Percentiles rank a stretch among this genome's conserved stretches.
phyloP scores from a whole-genome alignment of 2,329 filamentous ascomycete species.

The Aspergillus aculeatus region DNA sequence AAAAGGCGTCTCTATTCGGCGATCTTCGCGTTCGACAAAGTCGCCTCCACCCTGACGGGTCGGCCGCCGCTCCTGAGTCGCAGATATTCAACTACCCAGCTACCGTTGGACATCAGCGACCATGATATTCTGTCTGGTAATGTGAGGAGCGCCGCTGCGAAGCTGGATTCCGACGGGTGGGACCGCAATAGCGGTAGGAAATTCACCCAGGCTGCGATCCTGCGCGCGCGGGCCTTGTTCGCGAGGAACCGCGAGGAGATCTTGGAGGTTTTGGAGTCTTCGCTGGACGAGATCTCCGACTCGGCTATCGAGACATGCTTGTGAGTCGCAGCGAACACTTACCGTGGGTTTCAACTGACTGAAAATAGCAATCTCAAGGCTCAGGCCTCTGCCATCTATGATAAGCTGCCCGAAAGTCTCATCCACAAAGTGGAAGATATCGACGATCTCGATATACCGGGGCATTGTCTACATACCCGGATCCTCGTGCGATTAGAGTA shows the following conservation, averaged over 20 bases:
- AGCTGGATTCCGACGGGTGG: not conserved
- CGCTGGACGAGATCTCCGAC: not conserved
- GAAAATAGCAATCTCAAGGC: not conserved
- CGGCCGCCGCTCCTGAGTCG: conserved; percentile 4
- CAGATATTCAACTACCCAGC: conserved; percentile 1
- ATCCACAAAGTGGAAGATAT: not conserved
- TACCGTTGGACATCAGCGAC: conserved; percentile 4
- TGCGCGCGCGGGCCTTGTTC: not conserved
- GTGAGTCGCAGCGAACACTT: not conserved
- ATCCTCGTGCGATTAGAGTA: conserved; percentile 1
- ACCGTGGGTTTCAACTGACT: not conserved
- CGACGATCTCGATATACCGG: not conserved
- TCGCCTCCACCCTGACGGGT: not conserved
- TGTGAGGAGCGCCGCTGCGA: not conserved
- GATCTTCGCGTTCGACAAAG: conserved; percentile 8
- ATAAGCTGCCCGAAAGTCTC: not conserved
- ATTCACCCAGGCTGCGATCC: not conserved
- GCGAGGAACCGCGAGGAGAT: conserved; percentile 4
- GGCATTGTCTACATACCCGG: not conserved
- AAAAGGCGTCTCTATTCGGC: conserved; percentile 6
- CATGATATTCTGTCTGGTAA: conserved; percentile 1
- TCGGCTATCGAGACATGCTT: not conserved
- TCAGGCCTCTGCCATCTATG: not conserved
- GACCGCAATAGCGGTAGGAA: not conserved
- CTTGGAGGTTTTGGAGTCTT: not conserved